Evolutionary conservation across 331 rosid genomes (phyloP), one percentile per base, ranked within the genome.

Genomic region (Ulmus americana): DNA sequence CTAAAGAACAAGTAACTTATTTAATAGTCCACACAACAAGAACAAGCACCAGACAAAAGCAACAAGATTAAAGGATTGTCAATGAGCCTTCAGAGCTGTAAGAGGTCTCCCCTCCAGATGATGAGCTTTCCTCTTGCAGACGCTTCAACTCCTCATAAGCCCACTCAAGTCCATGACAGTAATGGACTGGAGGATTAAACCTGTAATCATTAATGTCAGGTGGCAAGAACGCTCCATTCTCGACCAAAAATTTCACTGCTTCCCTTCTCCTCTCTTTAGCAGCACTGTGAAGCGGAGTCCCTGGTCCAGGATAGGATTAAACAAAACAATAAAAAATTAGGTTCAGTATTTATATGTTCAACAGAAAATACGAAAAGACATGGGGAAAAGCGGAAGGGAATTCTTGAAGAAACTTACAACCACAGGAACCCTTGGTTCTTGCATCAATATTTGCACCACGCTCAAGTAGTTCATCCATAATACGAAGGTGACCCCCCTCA

Each of bases 391-490:
- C 6, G 11, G 6, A 6, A 40, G 15, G 22, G 39, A 9, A 40
- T 58, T 6, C 9, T 10, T 20, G 39, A 60, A 46, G 54, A 47
- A 35, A 76, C 97, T 76, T 73, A 94, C 99, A 94, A 75, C 99
- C 99, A 80, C 97, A 90, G 54, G 88, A 95, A 49, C 97, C 97
- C 81, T 85, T 84, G 20, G 95, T 94, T 77, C 97, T 76, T 52
- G 99, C 97, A 81, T 94, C 99, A 76, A 94, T 94, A 61, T 94
- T 72, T 28, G 99, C 99, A 41, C 99, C 97, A 51, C 88, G 99
- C 72, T 94, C 97, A 62, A 94, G 97, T 69, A 94, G 75, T 79
- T 77, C 97, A 73, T 94, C 99, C 99, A 94, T 94, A 55, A 94
- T 83, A 39, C 75, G 82, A 20, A 94, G 76, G 75, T 94, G 97